phyloP scores from a whole-genome alignment of 169 alveolate genomes.

The Plasmodium sp. region DNA sequence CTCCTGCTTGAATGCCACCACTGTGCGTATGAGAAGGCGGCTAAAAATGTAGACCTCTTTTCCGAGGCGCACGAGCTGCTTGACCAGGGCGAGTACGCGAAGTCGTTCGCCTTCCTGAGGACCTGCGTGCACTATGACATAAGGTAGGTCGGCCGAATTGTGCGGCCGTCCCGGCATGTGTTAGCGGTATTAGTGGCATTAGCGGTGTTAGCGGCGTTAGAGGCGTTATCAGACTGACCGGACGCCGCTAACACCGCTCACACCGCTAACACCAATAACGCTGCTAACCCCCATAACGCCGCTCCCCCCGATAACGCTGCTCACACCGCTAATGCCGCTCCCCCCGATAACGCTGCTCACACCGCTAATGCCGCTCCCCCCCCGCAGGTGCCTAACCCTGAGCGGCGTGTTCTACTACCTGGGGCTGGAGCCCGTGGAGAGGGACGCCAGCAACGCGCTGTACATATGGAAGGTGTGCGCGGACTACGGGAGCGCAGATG shows the following conservation, averaged over 20 bases:
- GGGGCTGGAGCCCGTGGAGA: slow-evolving; percentile 48
- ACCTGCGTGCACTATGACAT: slow-evolving; percentile 57
- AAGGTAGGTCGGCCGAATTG: neutral
- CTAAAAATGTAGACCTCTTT: slow-evolving; percentile 14
- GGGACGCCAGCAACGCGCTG: slow-evolving; percentile 36
- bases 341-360: neutral
- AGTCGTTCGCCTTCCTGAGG: slow-evolving; percentile 29
- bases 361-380: neutral
- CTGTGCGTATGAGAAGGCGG: neutral
- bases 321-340: neutral
- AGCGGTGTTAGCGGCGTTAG: neutral
- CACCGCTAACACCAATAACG: neutral
- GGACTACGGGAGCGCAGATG: slow-evolving; percentile 68
- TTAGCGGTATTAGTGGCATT: too few relatives aligned
- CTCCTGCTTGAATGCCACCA: neutral
- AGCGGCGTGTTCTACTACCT: slow-evolving; percentile 60
- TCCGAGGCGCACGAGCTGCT: slow-evolving; percentile 43
- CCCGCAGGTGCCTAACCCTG: slow-evolving; percentile 33
- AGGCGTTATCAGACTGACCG: neutral
- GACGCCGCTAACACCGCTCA: neutral
- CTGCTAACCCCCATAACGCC: neutral
- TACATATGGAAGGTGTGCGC: slow-evolving; percentile 68
- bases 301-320: too few relatives aligned
- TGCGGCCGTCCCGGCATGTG: too few relatives aligned
- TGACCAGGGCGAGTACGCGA: slow-evolving; percentile 43